Evolutionary conservation across 2,329 filamentous ascomycete species (phyloP).

Genomic region (Monascus ruber): DNA sequence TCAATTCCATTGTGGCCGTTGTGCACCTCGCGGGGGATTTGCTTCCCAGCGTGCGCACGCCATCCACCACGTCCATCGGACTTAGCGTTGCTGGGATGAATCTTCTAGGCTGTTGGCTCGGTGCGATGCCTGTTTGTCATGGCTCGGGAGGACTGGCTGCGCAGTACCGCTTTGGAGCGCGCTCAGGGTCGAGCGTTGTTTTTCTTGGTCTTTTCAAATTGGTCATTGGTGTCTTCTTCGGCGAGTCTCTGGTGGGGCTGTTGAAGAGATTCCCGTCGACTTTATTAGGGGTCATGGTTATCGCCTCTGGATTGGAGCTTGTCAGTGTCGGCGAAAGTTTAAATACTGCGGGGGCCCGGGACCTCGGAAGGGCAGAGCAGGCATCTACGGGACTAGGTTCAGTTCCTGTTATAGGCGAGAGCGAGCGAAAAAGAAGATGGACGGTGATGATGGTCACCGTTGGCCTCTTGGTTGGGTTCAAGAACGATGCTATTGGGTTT

Average conservation of each 20-base stretch:
- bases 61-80: constrained; percentile 65
- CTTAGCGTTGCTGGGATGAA: constrained; percentile 78
- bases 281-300: constrained; percentile 75
- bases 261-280: constrained; percentile 62
- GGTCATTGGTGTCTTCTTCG: constrained; percentile 61
- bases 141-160: constrained; percentile 83
- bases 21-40: constrained; percentile 68
- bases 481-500: constrained; percentile 84
- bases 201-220: constrained; percentile 68
- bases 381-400: constrained; percentile 13
- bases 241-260: constrained; percentile 59
- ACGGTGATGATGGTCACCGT: constrained; percentile 84
- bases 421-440: constrained; percentile 65
- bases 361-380: constrained; percentile 34
- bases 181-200: constrained; percentile 74
- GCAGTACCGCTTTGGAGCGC: constrained; percentile 82
- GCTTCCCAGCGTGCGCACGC: constrained; percentile 55
- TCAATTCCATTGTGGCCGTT: constrained; percentile 88
- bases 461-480: constrained; percentile 70
- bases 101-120: constrained; percentile 76
- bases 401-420: constrained; percentile 43
- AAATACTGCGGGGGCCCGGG: constrained; percentile 59
- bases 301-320: constrained; percentile 79
- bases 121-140: constrained; percentile 91
- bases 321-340: constrained; percentile 74